Base-by-base conservation (phyloP, 352 stramenopile species). In the Peronospora farinosa region DNA sequence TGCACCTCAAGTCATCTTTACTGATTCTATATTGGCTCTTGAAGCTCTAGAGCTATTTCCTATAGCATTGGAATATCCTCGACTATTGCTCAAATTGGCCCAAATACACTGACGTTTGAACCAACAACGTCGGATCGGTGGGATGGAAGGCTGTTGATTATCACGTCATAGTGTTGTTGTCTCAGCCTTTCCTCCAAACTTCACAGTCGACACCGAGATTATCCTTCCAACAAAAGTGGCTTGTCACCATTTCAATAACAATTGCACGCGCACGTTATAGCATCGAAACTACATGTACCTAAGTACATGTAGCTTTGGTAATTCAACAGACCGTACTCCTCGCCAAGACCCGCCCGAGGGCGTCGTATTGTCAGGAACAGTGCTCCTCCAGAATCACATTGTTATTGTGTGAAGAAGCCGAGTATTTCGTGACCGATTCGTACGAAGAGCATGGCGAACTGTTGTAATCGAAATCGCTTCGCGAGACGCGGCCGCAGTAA, bases 381-480 rank as follows among this genome's bases (percentile, higher is more conserved):
- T 55, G 21, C 21, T 63, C 47, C 47, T 70, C 62, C 13, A 51
- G 25, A 28, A 70, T 70, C 23, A 40, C 51, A 43, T 62, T 58
- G 23, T 55, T 54, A 41, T 54, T 47, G 47, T 40, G 47, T 15
- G 51, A 53, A 10, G 57, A 60, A n/a, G 62, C 35, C 0, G 52
- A 39, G 15, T 55, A 67, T 28, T 37, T 63, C 21, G 59, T 65
- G 28, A 41, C 25, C 1, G 57, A 67, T 40, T 54, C 52, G 27
- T 38, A 57, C 12, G 50, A 64, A 10, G 60, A 65, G 38, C 57
- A 78, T 6, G 57, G 55, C 2, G 72, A 77, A 47, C 72, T 72
- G 17, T 66, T 70, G 30, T 41, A 42, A 21, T 77, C 70, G 25
- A 65, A 66, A 25, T 83, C 72, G 31, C 65, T 78, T 36, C 72